Base-by-base conservation (phyloP, 495 filamentous ascomycete genomes). In the Podospora bellae-mahoneyi region DNA sequence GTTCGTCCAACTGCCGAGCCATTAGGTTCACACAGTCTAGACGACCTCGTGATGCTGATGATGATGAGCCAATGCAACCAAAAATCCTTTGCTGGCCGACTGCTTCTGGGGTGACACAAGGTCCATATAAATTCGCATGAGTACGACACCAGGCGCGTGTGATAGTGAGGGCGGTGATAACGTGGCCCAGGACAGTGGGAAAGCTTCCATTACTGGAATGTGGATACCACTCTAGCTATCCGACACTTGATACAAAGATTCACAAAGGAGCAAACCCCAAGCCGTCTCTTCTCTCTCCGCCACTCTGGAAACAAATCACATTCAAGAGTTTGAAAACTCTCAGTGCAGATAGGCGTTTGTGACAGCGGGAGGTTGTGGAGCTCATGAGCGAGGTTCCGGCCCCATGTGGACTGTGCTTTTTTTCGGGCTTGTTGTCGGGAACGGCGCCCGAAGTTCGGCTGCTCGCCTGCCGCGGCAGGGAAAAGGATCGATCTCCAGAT, bases 271-370 rank as follows among this genome's bases (percentile, higher is more conserved):
- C 60, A 20, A 27, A 63, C 27, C 30, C 55, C 0, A 60, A 34
- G 20, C 18, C 30, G 60, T 62, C 65, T 57, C 62, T 32, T 32
- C 7, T 32, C 30, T 68, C 58, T 60, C 69, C 66, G 63, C 58
- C 59, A 27, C 48, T 13, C 20, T 34, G 69, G 69, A 68, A 68
- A 39, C 69, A 60, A 68, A 60, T 66, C 65, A 60, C 16, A 59
- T 34, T 16, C 53, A 5, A 57, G 20, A 19, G 28, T 54, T 20
- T 39, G 1, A n/a, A 58, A 26, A 20, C 56, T 4, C 23, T 9
- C 1, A 0, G 16, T 30, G 13, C 27, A 23, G 30, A 28, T 30
- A 30, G 59, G 30, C 59, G 7, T 27, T 9, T 9, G 18, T 59
- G 56, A 26, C 19, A 59, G 56, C 56, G 56, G 56, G 56, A 27